Evolutionary conservation across 2,329 filamentous ascomycete genomes (phyloP).

Genomic region (Colletotrichum cuscutae): DNA sequence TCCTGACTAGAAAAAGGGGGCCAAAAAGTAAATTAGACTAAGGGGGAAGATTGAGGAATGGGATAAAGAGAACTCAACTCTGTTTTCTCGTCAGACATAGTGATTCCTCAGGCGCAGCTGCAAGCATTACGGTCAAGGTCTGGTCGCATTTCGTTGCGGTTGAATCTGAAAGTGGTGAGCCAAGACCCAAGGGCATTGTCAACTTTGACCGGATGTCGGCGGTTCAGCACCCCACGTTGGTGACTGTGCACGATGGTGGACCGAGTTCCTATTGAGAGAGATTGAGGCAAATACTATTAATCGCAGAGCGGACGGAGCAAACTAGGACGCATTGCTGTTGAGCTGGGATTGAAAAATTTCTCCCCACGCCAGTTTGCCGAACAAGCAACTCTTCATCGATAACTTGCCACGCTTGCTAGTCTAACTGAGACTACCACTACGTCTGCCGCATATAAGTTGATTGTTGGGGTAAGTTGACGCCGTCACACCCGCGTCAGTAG

Average conservation of each 20-base stretch:
- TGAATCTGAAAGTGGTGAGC: not conserved
- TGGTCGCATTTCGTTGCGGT: not conserved
- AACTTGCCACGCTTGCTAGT: not conserved
- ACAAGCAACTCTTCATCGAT: not conserved
- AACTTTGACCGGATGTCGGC: not conserved
- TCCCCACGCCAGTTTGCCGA: not conserved
- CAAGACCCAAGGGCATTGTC: not conserved
- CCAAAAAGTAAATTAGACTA: slow-evolving; percentile 9
- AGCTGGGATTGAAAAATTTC: not conserved
- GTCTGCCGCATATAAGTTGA: slow-evolving; percentile 23
- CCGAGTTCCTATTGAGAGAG: not conserved
- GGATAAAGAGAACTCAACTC: not conserved
- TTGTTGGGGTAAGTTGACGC: not conserved
- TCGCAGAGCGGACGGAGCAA: not conserved
- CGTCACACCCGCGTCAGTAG: slow-evolving; percentile 5
- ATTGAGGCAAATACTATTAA: not conserved
- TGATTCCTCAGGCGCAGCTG: too few species aligned
- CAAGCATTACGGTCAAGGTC: not conserved
- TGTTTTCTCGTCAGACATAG: not conserved
- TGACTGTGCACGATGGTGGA: not conserved
- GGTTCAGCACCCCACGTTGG: not conserved
- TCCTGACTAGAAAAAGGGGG: not conserved
- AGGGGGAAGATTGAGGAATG: not conserved
- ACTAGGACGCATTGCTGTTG: not conserved
- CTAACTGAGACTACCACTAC: not conserved